Percentiles rank a stretch among this genome's conserved stretches.
These are phyloP conservation scores for Gloeophyllum trabeum DNA, from an alignment of 768 basidiomycete genomes.

Conservation along the genomic window DNA sequence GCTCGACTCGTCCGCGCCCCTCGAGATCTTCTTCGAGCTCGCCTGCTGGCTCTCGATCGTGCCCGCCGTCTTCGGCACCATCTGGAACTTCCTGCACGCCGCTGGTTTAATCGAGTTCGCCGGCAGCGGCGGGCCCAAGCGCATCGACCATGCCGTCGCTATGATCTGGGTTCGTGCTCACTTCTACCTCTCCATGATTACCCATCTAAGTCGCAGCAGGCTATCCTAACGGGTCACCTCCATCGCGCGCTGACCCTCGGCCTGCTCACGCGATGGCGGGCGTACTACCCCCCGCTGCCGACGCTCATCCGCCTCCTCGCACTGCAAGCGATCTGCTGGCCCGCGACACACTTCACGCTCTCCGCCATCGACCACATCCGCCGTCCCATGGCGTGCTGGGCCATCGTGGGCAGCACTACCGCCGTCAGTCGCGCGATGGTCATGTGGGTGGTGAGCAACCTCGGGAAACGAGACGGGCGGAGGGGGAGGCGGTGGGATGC, in stretches of 20 bases:
- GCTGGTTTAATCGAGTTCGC: neutral
- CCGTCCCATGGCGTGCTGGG: slow-evolving; percentile 84
- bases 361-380: slow-evolving; percentile 54
- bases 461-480: slow-evolving; percentile 20
- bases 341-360: slow-evolving; percentile 72
- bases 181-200: neutral
- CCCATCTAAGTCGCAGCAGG: slow-evolving; percentile 32
- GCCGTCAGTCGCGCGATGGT: slow-evolving; percentile 75
- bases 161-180: slow-evolving; percentile 52
- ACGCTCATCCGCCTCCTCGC: slow-evolving; percentile 88
- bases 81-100: slow-evolving; percentile 51
- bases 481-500: slow-evolving; percentile 12
- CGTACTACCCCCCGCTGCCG: slow-evolving; percentile 81
- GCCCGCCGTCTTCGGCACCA: slow-evolving; percentile 55
- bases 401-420: slow-evolving; percentile 82
- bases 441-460: slow-evolving; percentile 94
- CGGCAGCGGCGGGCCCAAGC: slow-evolving; percentile 15
- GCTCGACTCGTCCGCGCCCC: slow-evolving; percentile 37
- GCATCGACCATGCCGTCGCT: slow-evolving; percentile 56
- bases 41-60: slow-evolving; percentile 64
- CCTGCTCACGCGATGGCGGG: slow-evolving; percentile 79
- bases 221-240: slow-evolving; percentile 80
- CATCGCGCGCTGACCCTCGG: slow-evolving; percentile 84
- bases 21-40: slow-evolving; percentile 47
- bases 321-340: slow-evolving; percentile 88